Base-by-base conservation (phyloP, 306 rosid genomes). In the Vigna nakashimae region DNA sequence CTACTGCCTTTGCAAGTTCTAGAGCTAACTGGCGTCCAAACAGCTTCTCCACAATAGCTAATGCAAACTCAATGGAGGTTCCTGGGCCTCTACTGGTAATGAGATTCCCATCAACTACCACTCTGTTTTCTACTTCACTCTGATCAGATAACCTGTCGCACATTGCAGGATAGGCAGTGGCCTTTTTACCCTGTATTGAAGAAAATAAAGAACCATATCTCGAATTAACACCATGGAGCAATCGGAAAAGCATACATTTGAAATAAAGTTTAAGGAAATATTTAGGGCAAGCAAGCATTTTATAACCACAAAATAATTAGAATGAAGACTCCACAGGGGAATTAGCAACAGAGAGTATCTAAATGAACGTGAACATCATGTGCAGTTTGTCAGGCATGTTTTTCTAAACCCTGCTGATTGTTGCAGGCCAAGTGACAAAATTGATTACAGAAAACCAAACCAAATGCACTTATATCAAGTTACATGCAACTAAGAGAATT, bases 61-160 rank as follows among this genome's bases (percentile, higher is more conserved):
- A 72, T 49, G 92, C 87, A 83, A 90, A 90, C 84, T 91, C 98
- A 13, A 93, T 84, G 53, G 93, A 26, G 26, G 98, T 93, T 65
- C 97, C 98, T 0, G 98, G 98, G 42, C 97, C 97, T 70, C 96
- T 83, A 86, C 98, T 93, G 28, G 98, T 93, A 68, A 93, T 83
- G 82, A 91, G 93, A 80, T 90, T 91, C 48, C 93, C 96, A 70
- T 93, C 97, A 22, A 93, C 86, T 50, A 93, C 86, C 67, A 93
- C 97, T 83, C 98, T 75, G 90, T 88, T 91, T 65, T 91, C 96
- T 14, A 58, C 81, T 80, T 84, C 95, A 65, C 95, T 88, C 78
- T 83, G 88, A 83, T 93, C 98, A 5, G 92, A 89, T 57, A 93
- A 86, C 89, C 90, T 93, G 71, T 57, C 75, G 64, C 88, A 75